phyloP scores from a whole-genome alignment of 805 yeast species.

The Candida succiphila region DNA sequence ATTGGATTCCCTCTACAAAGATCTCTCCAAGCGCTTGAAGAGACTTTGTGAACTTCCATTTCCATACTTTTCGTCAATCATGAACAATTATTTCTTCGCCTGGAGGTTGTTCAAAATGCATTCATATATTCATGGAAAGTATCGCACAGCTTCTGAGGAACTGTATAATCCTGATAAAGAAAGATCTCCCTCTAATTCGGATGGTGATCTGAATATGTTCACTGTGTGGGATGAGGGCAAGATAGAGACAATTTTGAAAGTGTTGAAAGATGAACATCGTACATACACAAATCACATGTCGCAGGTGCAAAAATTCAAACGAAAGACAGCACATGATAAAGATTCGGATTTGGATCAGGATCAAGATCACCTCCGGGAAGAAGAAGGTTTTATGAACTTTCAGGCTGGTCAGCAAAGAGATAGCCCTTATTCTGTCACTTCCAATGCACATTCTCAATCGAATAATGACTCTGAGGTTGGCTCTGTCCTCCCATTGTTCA shows the following conservation, averaged over 20 bases:
- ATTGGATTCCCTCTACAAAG: not conserved
- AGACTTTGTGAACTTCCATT: not conserved
- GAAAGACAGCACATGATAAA: too few relatives aligned
- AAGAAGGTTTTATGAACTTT: too few relatives aligned
- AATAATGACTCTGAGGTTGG: too few relatives aligned
- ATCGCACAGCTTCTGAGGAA: not conserved
- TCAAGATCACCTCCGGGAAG: too few relatives aligned
- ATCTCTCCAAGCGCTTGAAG: not conserved
- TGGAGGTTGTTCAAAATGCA: constrained; percentile 12
- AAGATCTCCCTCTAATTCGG: constrained; percentile 1
- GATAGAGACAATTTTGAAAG: constrained; percentile 2
- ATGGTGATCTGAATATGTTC: constrained; percentile 1
- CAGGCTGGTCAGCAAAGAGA: too few relatives aligned
- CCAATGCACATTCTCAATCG: too few relatives aligned
- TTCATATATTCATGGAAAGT: constrained; percentile 5
- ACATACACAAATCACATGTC: not conserved
- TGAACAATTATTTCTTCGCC: constrained; percentile 13
- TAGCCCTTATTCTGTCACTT: too few relatives aligned
- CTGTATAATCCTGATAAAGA: constrained; percentile 5
- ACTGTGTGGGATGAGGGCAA: constrained; percentile 2
- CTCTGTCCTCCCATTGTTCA: too few relatives aligned
- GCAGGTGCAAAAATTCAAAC: too few relatives aligned
- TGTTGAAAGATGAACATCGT: not conserved
- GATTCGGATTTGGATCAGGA: too few relatives aligned
- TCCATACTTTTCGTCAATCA: constrained; percentile 3